Evolutionary conservation across 2,329 filamentous ascomycete genomes (phyloP).

Genomic region (Pyrenophora teres): DNA sequence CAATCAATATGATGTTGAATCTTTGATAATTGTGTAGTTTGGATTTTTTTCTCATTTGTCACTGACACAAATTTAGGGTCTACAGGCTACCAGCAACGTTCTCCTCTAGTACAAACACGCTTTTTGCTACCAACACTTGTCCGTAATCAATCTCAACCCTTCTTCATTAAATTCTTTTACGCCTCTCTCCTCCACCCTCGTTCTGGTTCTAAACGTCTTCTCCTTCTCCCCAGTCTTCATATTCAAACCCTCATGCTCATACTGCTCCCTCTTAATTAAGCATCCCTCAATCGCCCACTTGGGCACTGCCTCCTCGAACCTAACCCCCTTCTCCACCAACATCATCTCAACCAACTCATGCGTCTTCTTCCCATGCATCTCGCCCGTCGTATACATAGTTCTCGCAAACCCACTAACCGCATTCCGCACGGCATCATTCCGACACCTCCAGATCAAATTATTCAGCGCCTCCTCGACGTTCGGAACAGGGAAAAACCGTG

Average conservation of each 20-base stretch:
- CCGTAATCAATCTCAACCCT: constrained; percentile 29
- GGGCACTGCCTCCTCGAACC: constrained; percentile 34
- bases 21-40: no score
- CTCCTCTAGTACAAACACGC: no score
- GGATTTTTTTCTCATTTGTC: no score
- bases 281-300: constrained; percentile 41
- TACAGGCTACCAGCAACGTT: no score
- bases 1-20: no score
- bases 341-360: constrained; percentile 32
- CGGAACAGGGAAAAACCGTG: constrained; percentile 35
- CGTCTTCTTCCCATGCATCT: constrained; percentile 35
- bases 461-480: constrained; percentile 35
- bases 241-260: constrained; percentile 38
- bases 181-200: constrained; percentile 34
- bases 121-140: constrained; percentile 29
- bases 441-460: constrained; percentile 38
- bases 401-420: constrained; percentile 34
- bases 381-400: constrained; percentile 28
- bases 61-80: no score
- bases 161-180: constrained; percentile 30
- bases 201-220: constrained; percentile 29
- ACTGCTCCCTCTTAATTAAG: constrained; percentile 38
- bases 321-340: constrained; percentile 27
- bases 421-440: constrained; percentile 39
- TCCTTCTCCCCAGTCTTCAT: constrained; percentile 30